phyloP scores from a whole-genome alignment of 2,329 filamentous ascomycete species.

The Fusarium subtropicale region DNA sequence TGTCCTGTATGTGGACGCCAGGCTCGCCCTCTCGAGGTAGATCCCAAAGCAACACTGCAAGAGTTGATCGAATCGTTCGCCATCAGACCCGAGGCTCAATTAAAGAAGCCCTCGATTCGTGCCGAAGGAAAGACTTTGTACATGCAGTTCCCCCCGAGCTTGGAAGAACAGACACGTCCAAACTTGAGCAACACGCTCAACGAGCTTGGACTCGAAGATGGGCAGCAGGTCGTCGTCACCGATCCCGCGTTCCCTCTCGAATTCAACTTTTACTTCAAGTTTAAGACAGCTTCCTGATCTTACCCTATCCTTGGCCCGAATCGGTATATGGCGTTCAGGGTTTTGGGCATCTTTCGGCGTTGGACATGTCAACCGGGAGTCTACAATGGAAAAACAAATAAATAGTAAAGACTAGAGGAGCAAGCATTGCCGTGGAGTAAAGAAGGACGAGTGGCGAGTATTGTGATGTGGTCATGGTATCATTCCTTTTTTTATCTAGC shows the following conservation, averaged over 20 bases:
- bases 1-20: slow-evolving; percentile 93
- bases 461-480: slow-evolving; percentile 50
- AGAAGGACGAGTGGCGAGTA: slow-evolving; percentile 21
- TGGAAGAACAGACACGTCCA: slow-evolving; percentile 85
- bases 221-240: slow-evolving; percentile 90
- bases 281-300: slow-evolving; percentile 50
- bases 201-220: slow-evolving; percentile 78
- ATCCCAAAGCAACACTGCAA: slow-evolving; percentile 77
- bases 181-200: slow-evolving; percentile 83
- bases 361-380: slow-evolving; percentile 31
- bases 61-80: slow-evolving; percentile 89
- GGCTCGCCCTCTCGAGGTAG: slow-evolving; percentile 78
- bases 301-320: slow-evolving; percentile 13
- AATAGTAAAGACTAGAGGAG: slow-evolving; percentile 43
- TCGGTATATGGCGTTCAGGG: slow-evolving; percentile 34
- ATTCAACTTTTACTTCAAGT: slow-evolving; percentile 67
- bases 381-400: slow-evolving; percentile 17
- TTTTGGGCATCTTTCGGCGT: slow-evolving; percentile 48
- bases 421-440: slow-evolving; percentile 47
- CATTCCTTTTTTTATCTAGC: slow-evolving; percentile 51
- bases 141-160: slow-evolving; percentile 82
- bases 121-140: slow-evolving; percentile 86
- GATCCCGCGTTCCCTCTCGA: slow-evolving; percentile 88
- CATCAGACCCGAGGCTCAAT: slow-evolving; percentile 85
- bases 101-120: slow-evolving; percentile 92